A percentile compares a stretch with the other conserved stretches of the same genome.
phyloP scores from a whole-genome alignment of 306 rosid genomes.

The Luffa aegyptiaca region DNA sequence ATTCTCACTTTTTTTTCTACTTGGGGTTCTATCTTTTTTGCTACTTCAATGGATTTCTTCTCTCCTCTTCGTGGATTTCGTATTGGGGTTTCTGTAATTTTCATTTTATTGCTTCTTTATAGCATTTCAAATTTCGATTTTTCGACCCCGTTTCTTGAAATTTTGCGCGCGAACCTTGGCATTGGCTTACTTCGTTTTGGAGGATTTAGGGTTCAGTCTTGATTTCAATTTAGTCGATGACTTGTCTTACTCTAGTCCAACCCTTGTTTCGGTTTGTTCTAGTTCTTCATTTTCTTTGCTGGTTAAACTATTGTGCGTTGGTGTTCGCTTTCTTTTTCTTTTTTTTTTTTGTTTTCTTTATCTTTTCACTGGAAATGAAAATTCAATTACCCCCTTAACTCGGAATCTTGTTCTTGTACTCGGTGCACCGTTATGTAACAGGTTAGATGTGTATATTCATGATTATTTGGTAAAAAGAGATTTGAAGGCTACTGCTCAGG shows the following conservation, averaged over 20 bases:
- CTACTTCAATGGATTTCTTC: not conserved
- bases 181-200: slow-evolving; percentile 5
- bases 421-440: slow-evolving; percentile 18
- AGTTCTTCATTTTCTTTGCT: not conserved
- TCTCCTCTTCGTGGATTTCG: slow-evolving; percentile 21
- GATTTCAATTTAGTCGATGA: not conserved
- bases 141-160: not conserved
- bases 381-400: not conserved
- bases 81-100: slow-evolving; percentile 19
- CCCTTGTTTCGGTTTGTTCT: not conserved
- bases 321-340: not conserved
- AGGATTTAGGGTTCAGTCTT: slow-evolving; percentile 20
- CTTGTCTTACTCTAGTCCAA: not conserved
- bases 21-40: slow-evolving; percentile 23
- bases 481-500: slow-evolving; percentile 95
- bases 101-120: not conserved
- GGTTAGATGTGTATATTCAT: slow-evolving; percentile 97
- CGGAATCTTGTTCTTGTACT: slow-evolving; percentile 10
- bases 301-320: not conserved
- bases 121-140: not conserved
- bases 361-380: not conserved
- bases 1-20: not conserved
- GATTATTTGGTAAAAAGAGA: slow-evolving; percentile 95
- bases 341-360: not conserved
- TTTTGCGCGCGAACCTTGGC: not conserved